Conservation (phyloP, 345 rosid species). For the Triadica sebifera region DNA sequence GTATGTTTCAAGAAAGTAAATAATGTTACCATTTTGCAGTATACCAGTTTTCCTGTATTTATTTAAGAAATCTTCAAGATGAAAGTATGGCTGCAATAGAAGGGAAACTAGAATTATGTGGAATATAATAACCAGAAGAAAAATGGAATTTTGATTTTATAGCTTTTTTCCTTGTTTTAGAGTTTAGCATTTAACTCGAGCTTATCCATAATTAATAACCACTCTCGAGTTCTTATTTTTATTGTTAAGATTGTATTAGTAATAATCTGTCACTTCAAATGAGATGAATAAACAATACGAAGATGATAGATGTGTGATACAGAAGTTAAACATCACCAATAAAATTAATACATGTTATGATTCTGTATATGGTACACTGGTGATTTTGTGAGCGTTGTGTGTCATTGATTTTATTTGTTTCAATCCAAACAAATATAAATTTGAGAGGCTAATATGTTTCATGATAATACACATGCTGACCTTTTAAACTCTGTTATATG, state of each 20-base stretch:
- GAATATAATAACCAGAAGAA: not conserved
- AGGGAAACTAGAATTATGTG: no score
- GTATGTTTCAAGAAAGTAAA: constrained; percentile 31
- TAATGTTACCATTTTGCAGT: not conserved
- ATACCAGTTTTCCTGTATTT: not conserved
- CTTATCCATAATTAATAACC: not conserved
- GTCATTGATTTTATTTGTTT: not conserved
- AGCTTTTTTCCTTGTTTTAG: not conserved
- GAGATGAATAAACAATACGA: not conserved
- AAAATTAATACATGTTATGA: not conserved
- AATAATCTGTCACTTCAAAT: not conserved
- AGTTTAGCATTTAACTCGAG: no score
- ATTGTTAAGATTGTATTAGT: not conserved
- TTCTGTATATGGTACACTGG: not conserved
- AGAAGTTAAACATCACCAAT: no score
- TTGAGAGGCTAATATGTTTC: no score
- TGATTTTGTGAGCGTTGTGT: no score
- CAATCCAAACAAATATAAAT: not conserved
- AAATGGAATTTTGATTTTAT: not conserved
- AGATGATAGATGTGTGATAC: not conserved
- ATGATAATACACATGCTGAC: not conserved
- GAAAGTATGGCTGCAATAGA: not conserved
- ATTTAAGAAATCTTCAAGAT: not conserved
- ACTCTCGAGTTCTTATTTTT: not conserved
- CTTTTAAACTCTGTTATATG: not conserved